Conservation (phyloP, 2,329 filamentous ascomycete species). For the Pestalotiopsis sp. region DNA sequence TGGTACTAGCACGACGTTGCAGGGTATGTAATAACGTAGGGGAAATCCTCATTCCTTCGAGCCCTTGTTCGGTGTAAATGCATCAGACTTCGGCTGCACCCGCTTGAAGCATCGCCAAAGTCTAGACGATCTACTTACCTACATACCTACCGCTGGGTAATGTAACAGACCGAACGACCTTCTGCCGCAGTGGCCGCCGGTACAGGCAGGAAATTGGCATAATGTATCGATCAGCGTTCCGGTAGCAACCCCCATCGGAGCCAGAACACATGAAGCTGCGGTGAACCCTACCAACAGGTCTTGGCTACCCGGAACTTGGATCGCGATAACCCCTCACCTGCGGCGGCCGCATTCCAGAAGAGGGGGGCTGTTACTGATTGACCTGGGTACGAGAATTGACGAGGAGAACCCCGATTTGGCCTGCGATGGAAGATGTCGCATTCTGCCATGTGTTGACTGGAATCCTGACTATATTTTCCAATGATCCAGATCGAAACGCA, state of each 20-base stretch:
- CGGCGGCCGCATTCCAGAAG: neutral
- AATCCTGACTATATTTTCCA: neutral
- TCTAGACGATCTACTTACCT: neutral
- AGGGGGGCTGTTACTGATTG: neutral
- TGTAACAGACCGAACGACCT: neutral
- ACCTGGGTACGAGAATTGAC: neutral
- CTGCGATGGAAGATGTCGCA: neutral
- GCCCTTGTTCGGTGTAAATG: slow-evolving; percentile 15
- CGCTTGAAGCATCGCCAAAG: neutral
- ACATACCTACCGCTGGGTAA: neutral
- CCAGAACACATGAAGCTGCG: neutral
- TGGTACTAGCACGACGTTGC: neutral
- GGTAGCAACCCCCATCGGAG: neutral
- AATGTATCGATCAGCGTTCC: neutral
- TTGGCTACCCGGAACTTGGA: neutral
- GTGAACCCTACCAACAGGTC: neutral
- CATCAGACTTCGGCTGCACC: slow-evolving; percentile 10
- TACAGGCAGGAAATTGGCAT: neutral
- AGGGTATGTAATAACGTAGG: neutral
- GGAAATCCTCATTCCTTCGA: neutral
- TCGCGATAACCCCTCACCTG: neutral
- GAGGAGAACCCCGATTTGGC: neutral
- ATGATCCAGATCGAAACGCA: neutral
- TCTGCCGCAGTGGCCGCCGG: neutral
- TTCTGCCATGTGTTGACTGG: neutral